Evolutionary conservation across 2,329 filamentous ascomycete species (phyloP).

Genomic region (Penicillium sp.): DNA sequence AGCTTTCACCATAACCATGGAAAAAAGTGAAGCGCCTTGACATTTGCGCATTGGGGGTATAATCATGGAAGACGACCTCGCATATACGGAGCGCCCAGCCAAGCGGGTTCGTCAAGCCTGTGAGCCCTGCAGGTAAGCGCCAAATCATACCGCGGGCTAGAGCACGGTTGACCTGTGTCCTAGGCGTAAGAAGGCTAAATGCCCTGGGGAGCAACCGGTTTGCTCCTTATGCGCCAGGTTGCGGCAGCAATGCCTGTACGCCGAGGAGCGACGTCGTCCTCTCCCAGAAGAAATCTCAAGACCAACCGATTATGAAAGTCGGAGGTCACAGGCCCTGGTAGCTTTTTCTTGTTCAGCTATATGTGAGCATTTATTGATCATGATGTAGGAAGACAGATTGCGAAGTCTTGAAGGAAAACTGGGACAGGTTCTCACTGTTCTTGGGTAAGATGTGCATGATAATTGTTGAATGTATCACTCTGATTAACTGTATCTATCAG

Average conservation of each 20-base stretch:
- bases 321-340: constrained; percentile 25
- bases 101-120: constrained; percentile 46
- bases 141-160: background rate
- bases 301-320: constrained; percentile 9
- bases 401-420: constrained; percentile 37
- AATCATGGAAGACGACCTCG: constrained; percentile 16
- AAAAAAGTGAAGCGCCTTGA: background rate
- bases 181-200: constrained; percentile 56
- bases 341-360: background rate
- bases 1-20: background rate
- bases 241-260: constrained; percentile 51
- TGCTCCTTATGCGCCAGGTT: constrained; percentile 55
- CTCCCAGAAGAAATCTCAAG: constrained; percentile 16
- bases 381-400: constrained; percentile 34
- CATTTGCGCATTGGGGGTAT: background rate
- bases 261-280: constrained; percentile 33
- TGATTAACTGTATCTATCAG: constrained; percentile 4
- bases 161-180: constrained; percentile 8
- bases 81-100: constrained; percentile 27
- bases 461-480: background rate
- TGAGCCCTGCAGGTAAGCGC: constrained; percentile 43
- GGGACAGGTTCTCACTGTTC: constrained; percentile 36
- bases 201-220: constrained; percentile 52
- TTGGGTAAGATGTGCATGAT: constrained; percentile 32
- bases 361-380: background rate